Evolutionary conservation across 768 basidiomycete species (phyloP).

Genomic region (Gloeopeniophorella convolvens): DNA sequence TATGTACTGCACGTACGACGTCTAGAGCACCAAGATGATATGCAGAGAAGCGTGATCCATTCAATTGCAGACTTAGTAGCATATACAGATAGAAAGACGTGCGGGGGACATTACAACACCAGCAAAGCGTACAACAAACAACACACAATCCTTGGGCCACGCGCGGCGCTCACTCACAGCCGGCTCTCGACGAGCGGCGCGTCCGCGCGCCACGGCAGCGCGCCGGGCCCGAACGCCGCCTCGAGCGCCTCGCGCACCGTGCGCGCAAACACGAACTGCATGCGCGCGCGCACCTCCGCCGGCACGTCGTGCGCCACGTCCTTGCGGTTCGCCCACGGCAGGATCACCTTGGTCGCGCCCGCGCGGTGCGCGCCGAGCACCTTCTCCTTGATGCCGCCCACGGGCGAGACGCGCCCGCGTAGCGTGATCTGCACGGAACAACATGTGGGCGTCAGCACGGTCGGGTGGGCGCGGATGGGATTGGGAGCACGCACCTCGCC

Average conservation of each 20-base stretch:
- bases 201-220: slow-evolving; percentile 55
- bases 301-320: slow-evolving; percentile 86
- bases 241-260: slow-evolving; percentile 76
- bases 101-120: too few relatives aligned
- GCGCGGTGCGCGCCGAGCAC: slow-evolving; percentile 87
- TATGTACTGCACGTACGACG: too few relatives aligned
- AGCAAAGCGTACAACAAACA: too few relatives aligned
- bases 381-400: slow-evolving; percentile 91
- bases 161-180: too few relatives aligned
- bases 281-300: slow-evolving; percentile 59
- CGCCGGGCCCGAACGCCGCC: slow-evolving; percentile 72
- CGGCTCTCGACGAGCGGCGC: slow-evolving; percentile 45
- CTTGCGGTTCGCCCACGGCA: slow-evolving; percentile 80
- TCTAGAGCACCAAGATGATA: too few relatives aligned
- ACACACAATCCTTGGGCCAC: too few relatives aligned
- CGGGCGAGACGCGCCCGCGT: slow-evolving; percentile 72
- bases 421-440: slow-evolving; percentile 56
- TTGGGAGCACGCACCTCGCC: slow-evolving; percentile 52
- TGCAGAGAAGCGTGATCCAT: too few relatives aligned
- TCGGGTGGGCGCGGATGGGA: neutral
- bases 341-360: slow-evolving; percentile 72
- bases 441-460: neutral
- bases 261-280: slow-evolving; percentile 78
- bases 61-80: too few relatives aligned
- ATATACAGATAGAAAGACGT: too few relatives aligned